phyloP scores from a whole-genome alignment of 164 flowering plant genomes.

The Chloranthus sessilifolius region DNA sequence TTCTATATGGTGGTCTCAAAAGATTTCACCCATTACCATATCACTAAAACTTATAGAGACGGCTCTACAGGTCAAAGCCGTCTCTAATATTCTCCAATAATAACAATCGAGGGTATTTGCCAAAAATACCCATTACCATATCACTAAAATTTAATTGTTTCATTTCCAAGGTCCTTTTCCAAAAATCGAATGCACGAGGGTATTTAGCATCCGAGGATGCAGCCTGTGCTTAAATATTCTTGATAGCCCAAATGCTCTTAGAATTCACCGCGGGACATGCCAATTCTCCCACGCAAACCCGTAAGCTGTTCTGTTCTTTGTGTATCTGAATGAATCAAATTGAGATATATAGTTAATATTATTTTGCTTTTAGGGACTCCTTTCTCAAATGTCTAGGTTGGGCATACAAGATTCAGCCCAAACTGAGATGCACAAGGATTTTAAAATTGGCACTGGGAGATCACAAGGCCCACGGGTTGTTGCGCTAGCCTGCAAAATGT shows the following conservation, averaged over 20 bases:
- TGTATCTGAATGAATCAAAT: no score
- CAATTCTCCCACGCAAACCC: slow-evolving; percentile 37
- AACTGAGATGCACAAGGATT: slow-evolving; percentile 25
- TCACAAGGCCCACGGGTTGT: slow-evolving; percentile 44
- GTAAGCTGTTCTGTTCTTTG: slow-evolving; percentile 21
- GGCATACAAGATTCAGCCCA: slow-evolving; percentile 42
- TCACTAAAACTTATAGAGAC: no score
- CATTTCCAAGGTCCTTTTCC: slow-evolving; percentile 75
- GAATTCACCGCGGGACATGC: slow-evolving; percentile 56
- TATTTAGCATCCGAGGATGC: slow-evolving; percentile 68
- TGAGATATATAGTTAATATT: background rate
- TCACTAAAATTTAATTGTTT: no score
- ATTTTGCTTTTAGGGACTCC: slow-evolving; percentile 19
- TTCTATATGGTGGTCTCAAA: no score
- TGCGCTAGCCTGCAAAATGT: slow-evolving; percentile 81
- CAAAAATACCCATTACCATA: no score
- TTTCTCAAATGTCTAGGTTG: slow-evolving; percentile 44
- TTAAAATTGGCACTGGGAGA: no score
- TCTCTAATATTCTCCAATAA: no score
- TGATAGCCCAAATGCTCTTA: slow-evolving; percentile 48
- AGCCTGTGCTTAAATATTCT: slow-evolving; percentile 57
- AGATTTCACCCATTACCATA: no score
- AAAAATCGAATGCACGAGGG: slow-evolving; percentile 69
- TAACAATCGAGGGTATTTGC: no score
- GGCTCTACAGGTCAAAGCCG: no score